Base-by-base conservation (phyloP, 1,284 basidiomycete genomes). In the Ustilago nuda region DNA sequence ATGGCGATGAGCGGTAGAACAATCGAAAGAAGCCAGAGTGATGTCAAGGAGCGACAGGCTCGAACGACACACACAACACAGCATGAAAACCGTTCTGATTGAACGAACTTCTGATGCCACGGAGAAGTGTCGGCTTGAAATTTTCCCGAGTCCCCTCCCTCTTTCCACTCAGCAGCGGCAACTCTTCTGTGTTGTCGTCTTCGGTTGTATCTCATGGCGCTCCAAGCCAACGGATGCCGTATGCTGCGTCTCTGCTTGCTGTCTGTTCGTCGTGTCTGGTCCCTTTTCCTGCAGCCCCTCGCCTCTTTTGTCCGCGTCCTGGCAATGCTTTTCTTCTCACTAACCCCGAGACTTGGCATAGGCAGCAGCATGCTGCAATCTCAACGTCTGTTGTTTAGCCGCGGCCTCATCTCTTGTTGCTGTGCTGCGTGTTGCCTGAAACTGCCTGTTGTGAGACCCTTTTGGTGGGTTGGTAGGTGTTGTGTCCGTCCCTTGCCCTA, bases 11-110 rank as follows among this genome's bases (percentile, higher is more conserved):
- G 54, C 56, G 66, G 60, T 17, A 45, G 35, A 54, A 57, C 51
- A 19, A 52, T 8, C 6, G 35, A 54, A 35, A 23, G 35, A 19
- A 46, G 37, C 11, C 43, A 19, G 8, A 33, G 39, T 52, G 57
- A 55, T 52, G 52, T 53, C 51, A 54, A 54, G 23, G 36, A 11
- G 23, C 23, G 23, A 27, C 19, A 12, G 36, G 39, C 58, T 63
- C 66, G 54, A 61, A 68, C 61, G 66, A 63, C 66, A 68, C 39
- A 27, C 23, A 2, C 23, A n/a, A 23, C 36, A 41, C 56, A 48
- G 33, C 33, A 37, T 37, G n/a, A 58, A 27, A 36, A 19, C 41
- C 27, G n/a, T 45, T n/a, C 27, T 48, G 39, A 23, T 56, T 27
- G 23, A 27, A 27, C 23, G 39, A 46, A 32, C n/a, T 43, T 32